Evolutionary conservation across 1,139 yeast genomes (phyloP).

Genomic region (Citeromyces hawaiiensis): DNA sequence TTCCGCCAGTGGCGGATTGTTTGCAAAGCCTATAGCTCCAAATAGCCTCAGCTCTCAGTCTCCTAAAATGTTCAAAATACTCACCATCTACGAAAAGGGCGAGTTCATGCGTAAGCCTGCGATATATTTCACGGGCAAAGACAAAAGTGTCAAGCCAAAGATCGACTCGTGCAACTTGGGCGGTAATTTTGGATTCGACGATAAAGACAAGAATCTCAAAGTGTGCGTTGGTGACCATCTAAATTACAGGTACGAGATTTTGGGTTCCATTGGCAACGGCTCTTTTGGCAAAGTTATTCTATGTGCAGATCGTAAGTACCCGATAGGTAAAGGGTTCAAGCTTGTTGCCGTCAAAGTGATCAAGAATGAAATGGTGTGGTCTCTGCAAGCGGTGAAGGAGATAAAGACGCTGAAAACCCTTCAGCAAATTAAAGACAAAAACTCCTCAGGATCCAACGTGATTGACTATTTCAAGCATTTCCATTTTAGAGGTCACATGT

Average conservation of each 20-base stretch:
- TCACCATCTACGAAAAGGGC: slow-evolving; percentile 38
- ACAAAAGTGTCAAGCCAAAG: slow-evolving; percentile 9
- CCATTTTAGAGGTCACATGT: slow-evolving; percentile 71
- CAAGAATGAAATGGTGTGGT: slow-evolving; percentile 61
- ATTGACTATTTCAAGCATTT: slow-evolving; percentile 57
- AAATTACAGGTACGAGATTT: slow-evolving; percentile 58
- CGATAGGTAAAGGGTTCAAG: slow-evolving; percentile 16
- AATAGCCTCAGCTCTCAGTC: not conserved
- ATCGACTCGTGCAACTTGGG: slow-evolving; percentile 30
- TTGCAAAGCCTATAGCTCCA: not conserved
- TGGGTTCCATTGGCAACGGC: slow-evolving; percentile 56
- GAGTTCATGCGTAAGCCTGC: slow-evolving; percentile 31
- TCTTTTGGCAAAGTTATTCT: slow-evolving; percentile 74
- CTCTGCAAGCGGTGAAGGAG: slow-evolving; percentile 69
- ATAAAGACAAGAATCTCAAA: slow-evolving; percentile 48
- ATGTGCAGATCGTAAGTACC: slow-evolving; percentile 50
- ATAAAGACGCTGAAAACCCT: slow-evolving; percentile 52
- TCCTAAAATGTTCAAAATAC: slow-evolving; percentile 2
- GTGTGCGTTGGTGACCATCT: slow-evolving; percentile 56
- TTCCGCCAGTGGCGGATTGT: not conserved
- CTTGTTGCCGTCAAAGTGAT: slow-evolving; percentile 66
- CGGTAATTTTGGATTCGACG: slow-evolving; percentile 66
- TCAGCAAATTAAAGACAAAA: not conserved
- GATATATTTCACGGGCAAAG: slow-evolving; percentile 24
- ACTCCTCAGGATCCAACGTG: slow-evolving; percentile 20